Evolutionary conservation across 306 rosid species (phyloP).

Genomic region (Luffa aegyptiaca): DNA sequence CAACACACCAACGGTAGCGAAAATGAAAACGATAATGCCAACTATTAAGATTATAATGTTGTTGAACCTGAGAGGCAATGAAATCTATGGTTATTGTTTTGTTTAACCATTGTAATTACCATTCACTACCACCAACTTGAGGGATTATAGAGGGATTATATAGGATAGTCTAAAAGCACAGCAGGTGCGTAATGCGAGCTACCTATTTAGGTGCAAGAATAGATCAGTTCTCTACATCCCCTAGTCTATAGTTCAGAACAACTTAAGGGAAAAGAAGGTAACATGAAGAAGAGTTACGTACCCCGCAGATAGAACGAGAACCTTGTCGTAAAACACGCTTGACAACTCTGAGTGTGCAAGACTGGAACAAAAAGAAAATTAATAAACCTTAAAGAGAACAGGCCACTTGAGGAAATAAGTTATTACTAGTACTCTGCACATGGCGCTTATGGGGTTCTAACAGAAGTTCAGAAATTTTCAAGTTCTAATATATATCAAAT

Average conservation of each 20-base stretch:
- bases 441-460: neutral
- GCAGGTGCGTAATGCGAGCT: neutral
- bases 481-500: neutral
- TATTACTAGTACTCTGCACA: neutral
- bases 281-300: slow-evolving; percentile 15
- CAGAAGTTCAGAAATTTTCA: neutral
- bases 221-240: neutral
- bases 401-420: neutral
- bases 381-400: neutral
- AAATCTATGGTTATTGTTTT: neutral
- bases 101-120: neutral
- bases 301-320: slow-evolving; percentile 59
- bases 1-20: slow-evolving; percentile 81
- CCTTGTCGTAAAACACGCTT: slow-evolving; percentile 82
- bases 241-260: neutral
- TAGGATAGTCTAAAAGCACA: neutral
- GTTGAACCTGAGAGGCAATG: slow-evolving; percentile 49
- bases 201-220: neutral
- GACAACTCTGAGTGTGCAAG: slow-evolving; percentile 92
- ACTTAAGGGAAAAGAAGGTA: neutral
- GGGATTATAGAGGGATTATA: too few relatives aligned
- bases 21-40: slow-evolving; percentile 60
- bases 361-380: slow-evolving; percentile 32
- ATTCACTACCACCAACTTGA: neutral
- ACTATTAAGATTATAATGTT: slow-evolving; percentile 46